Percentiles rank a stretch among this genome's conserved stretches.
Evolutionary conservation across 2,329 filamentous ascomycete genomes (phyloP).

Genomic region (Aureobasidium uvarum): DNA sequence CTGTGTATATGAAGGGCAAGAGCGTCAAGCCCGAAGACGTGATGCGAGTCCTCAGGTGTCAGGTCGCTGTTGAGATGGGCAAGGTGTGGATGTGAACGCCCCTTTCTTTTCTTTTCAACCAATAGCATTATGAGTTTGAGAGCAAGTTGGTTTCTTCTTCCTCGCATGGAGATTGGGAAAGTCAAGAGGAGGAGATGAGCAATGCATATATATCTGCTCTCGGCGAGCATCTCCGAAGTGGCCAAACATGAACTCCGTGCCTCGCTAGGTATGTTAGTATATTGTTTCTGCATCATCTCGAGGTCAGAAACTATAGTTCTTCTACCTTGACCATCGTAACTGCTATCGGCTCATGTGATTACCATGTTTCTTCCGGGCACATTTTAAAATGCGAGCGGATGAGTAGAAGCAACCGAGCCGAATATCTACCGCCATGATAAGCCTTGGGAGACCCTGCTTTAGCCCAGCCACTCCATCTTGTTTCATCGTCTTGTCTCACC

Average conservation of each 20-base stretch:
- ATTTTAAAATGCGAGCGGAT: too few species aligned
- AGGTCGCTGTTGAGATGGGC: slow-evolving; percentile 71
- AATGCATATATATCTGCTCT: slow-evolving; percentile 2
- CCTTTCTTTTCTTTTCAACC: not conserved
- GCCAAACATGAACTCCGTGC: not conserved
- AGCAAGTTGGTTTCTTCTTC: not conserved
- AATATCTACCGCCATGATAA: slow-evolving; percentile 6
- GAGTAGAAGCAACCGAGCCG: not conserved
- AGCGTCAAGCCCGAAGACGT: slow-evolving; percentile 64
- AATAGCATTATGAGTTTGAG: not conserved
- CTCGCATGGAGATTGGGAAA: too few species aligned
- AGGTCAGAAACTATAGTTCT: too few species aligned
- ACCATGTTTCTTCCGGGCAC: too few species aligned
- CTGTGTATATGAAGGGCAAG: slow-evolving; percentile 53
- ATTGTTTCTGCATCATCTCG: too few species aligned
- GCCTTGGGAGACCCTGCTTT: not conserved
- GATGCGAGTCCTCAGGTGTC: slow-evolving; percentile 68
- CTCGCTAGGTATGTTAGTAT: too few species aligned
- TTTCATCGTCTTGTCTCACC: slow-evolving; percentile 18
- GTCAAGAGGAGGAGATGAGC: not conserved
- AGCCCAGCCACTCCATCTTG: not conserved
- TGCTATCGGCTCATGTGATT: too few species aligned
- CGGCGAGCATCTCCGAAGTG: not conserved
- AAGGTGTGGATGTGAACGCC: slow-evolving; percentile 55
- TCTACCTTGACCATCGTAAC: too few species aligned